Evolutionary conservation across 2,329 filamentous ascomycete genomes (phyloP), one percentile per base, ranked within the genome.

Genomic region (Xylariaceae sp.): DNA sequence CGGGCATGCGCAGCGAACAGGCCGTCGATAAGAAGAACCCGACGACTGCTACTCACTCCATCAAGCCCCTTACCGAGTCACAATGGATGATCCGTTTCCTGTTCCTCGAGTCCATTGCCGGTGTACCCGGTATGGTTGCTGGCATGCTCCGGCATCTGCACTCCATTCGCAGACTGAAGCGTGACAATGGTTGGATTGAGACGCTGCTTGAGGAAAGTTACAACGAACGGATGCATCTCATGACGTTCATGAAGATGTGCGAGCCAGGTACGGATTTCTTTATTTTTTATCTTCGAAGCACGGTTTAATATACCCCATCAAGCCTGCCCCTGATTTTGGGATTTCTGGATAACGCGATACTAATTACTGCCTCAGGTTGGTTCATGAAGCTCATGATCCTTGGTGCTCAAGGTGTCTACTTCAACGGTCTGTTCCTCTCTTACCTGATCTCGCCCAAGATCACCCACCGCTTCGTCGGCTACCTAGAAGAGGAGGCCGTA

Each of bases 101-200:
- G 66, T 99, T 99, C 74, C 82, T 99, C 39, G 94, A 99, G 74
- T 92, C 88, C 53, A 90, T 99, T 45, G 94, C 94, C 10, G 94
- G 92, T 39, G 94, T 97, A 0, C 94, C 94, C 0, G 94, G 94
- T 6, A 97, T 97, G 91, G 93, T 97, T 0, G 94, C 88, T 0
- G 94, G 92, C 18, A 97, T 96, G 89, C 80, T 97, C 13, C 82
- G 94, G 39, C 94, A 99, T 75, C 80, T 97, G 44, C 86, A 88
- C 71, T 92, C 88, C 65, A 82, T 97, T 69, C 82, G 93, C 50
- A 83, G 88, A 34, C 88, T 97, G 81, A 92, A 91, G 80, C 81
- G 93, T 58, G 93, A 97, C 73, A 96, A 97, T 68, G 94, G 94
- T 70, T 97, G 89, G 90, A 97, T 99, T 72, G 92, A 96, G 75